Conservation (phyloP, 2,329 filamentous ascomycete genomes). For the Neopestalotiopsis sp. region DNA sequence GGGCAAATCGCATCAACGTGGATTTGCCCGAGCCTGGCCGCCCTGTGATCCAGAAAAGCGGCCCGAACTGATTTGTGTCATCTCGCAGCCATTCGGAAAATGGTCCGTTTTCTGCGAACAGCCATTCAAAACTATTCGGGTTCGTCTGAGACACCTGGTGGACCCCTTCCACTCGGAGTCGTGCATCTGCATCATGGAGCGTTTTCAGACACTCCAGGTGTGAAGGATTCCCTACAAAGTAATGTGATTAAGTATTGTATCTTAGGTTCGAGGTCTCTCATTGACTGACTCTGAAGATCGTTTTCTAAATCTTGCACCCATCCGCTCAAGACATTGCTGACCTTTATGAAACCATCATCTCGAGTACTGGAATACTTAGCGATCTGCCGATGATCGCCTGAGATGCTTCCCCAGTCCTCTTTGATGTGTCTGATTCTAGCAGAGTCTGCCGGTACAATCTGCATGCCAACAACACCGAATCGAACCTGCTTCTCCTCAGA, state of each 20-base stretch:
- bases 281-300: not conserved
- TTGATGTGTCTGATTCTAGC: not conserved
- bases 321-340: not conserved
- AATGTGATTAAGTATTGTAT: not conserved
- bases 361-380: not conserved
- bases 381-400: not conserved
- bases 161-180: not conserved
- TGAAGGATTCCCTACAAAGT: not conserved
- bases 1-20: not conserved
- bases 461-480: not conserved
- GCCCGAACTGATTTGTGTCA: not conserved
- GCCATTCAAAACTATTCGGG: not conserved
- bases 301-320: not conserved
- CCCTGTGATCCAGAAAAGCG: not conserved
- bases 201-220: not conserved
- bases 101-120: not conserved
- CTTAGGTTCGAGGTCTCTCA: not conserved
- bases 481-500: not conserved
- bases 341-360: not conserved
- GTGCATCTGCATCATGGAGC: not conserved
- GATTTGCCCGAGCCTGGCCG: not conserved
- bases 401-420: not conserved
- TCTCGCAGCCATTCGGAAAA: not conserved
- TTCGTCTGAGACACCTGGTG: not conserved
- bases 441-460: not conserved